Conservation (phyloP, 75 land plant species). For the Cupressus sempervirens region DNA sequence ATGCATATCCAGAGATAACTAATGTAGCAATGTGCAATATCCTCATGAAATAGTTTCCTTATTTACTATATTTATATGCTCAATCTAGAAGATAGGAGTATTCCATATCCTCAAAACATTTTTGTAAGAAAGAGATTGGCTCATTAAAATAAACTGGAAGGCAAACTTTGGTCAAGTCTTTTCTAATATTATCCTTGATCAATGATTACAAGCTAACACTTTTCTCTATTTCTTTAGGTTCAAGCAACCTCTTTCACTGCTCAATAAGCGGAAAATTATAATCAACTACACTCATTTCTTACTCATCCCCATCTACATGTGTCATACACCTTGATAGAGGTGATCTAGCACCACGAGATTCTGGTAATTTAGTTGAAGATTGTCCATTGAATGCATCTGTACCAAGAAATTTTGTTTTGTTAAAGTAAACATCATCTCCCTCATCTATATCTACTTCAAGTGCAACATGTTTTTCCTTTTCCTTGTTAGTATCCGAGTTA, state of each 20-base stretch:
- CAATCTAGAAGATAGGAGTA: slow-evolving; percentile 42
- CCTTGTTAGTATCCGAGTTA: slow-evolving; percentile 25
- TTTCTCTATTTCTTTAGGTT: slow-evolving; percentile 46
- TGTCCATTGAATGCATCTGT: slow-evolving; percentile 7
- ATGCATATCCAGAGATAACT: slow-evolving; percentile 86
- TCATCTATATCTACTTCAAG: slow-evolving; percentile 28
- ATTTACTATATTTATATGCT: slow-evolving; percentile 33
- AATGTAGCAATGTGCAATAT: slow-evolving; percentile 76
- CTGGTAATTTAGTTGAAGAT: slow-evolving; percentile 1
- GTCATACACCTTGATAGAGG: background rate
- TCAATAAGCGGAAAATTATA: slow-evolving; percentile 15
- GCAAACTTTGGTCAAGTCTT: slow-evolving; percentile 46
- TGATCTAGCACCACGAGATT: background rate
- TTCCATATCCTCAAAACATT: slow-evolving; percentile 47
- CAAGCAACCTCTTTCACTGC: slow-evolving; percentile 33
- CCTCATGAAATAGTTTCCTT: slow-evolving; percentile 68
- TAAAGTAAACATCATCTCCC: slow-evolving; percentile 26
- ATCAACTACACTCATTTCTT: background rate
- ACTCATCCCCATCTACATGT: slow-evolving; percentile 1
- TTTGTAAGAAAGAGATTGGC: slow-evolving; percentile 44
- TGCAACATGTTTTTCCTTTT: slow-evolving; percentile 9
- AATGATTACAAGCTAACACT: slow-evolving; percentile 41
- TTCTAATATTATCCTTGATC: slow-evolving; percentile 53
- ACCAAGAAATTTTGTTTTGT: slow-evolving; percentile 20
- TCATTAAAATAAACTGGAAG: slow-evolving; percentile 50